Evolutionary conservation across 176 grass and related monocot species (phyloP).

Genomic region (Calamus simplicifolius): DNA sequence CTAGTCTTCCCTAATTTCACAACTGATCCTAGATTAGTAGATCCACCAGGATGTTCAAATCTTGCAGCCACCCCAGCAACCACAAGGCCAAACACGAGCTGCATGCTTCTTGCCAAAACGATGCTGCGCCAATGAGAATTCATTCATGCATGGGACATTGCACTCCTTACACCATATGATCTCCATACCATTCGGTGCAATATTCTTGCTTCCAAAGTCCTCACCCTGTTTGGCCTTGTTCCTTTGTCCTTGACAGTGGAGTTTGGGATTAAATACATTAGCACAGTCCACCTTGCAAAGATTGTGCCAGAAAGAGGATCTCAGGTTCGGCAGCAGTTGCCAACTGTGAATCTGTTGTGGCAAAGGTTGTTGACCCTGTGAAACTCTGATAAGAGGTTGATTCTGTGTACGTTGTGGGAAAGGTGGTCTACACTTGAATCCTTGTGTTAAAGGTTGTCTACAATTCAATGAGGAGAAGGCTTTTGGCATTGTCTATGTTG

Average conservation of each 20-base stretch:
- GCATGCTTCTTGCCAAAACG: too few relatives aligned
- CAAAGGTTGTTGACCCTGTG: slow-evolving; percentile 28
- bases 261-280: slow-evolving; percentile 44
- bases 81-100: too few relatives aligned
- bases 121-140: not conserved
- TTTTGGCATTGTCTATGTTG: too few relatives aligned
- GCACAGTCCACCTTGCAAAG: slow-evolving; percentile 73
- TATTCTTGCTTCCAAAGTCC: slow-evolving; percentile 39
- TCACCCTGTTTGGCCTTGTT: slow-evolving; percentile 45
- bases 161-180: slow-evolving; percentile 3
- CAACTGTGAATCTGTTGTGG: slow-evolving; percentile 16
- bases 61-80: too few relatives aligned
- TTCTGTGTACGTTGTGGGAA: not conserved
- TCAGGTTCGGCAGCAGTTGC: slow-evolving; percentile 27
- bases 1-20: too few relatives aligned
- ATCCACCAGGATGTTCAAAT: too few relatives aligned
- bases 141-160: slow-evolving; percentile 9
- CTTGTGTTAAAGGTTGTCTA: too few relatives aligned
- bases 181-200: slow-evolving; percentile 4
- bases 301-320: slow-evolving; percentile 53
- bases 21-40: too few relatives aligned
- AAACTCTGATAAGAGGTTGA: slow-evolving; percentile 22
- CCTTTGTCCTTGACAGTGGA: slow-evolving; percentile 56
- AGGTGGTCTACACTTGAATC: not conserved
- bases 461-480: too few relatives aligned